Evolutionary conservation across 2,329 filamentous ascomycete genomes (phyloP).

Genomic region (Ceratocystis lukuohia): DNA sequence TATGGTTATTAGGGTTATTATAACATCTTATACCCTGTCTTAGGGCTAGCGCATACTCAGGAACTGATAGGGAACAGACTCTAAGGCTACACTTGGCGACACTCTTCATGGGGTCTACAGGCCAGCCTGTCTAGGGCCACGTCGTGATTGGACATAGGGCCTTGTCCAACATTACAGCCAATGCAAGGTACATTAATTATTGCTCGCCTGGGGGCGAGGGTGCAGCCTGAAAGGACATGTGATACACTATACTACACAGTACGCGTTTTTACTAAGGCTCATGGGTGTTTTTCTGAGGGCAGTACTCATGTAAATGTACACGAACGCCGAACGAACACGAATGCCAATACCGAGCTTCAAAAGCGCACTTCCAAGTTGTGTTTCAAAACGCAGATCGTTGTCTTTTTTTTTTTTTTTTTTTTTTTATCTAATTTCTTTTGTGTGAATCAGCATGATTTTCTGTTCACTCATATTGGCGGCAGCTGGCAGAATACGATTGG

Average conservation of each 20-base stretch:
- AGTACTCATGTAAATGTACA: background rate
- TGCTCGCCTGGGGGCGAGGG: too few species aligned
- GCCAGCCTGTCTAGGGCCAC: too few species aligned
- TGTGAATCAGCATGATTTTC: background rate
- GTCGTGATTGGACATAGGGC: too few species aligned
- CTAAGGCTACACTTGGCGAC: too few species aligned
- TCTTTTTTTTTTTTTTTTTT: background rate
- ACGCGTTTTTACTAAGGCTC: background rate
- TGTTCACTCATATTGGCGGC: background rate
- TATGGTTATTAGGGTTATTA: too few species aligned
- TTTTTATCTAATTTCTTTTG: too few species aligned
- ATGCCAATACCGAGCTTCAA: background rate
- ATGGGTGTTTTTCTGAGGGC: background rate
- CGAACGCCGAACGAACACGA: background rate
- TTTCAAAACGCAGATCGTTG: slow-evolving; percentile 1
- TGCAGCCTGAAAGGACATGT: background rate
- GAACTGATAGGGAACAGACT: too few species aligned
- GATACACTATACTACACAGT: background rate
- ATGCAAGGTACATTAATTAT: too few species aligned
- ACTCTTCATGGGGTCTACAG: too few species aligned
- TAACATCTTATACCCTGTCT: too few species aligned
- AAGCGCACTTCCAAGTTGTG: background rate
- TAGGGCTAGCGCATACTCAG: too few species aligned
- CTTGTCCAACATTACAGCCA: too few species aligned
- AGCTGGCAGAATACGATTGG: background rate